These are phyloP conservation scores for Sarocladium brachiariae DNA, from an alignment of 2,329 filamentous ascomycete species.

Conservation along the genomic window DNA sequence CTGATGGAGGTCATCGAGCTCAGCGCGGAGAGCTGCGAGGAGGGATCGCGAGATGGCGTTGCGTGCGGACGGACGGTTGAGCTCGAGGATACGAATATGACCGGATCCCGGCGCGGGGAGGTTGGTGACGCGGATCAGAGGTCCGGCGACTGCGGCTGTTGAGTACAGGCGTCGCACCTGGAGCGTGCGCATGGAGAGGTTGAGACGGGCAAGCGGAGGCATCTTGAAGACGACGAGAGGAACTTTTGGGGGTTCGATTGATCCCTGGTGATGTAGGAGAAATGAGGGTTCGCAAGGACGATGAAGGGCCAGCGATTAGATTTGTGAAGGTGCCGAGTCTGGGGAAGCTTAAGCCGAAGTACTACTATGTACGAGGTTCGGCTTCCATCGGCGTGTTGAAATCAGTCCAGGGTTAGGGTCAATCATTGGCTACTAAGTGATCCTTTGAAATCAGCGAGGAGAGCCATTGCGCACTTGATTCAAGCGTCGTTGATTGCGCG, in stretches of 20 bases:
- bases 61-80: constrained; percentile 77
- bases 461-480: too few relatives aligned
- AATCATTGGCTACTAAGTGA: not conserved
- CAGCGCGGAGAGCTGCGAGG: constrained; percentile 60
- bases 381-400: not conserved
- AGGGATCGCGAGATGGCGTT: constrained; percentile 85
- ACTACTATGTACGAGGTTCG: not conserved
- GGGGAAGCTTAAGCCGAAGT: constrained; percentile 8
- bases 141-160: constrained; percentile 35
- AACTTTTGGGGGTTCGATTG: not conserved
- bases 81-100: constrained; percentile 78
- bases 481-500: too few relatives aligned
- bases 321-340: not conserved
- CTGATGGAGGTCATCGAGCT: constrained; percentile 64
- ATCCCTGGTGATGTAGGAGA: not conserved
- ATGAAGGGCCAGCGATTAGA: not conserved
- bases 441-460: too few relatives aligned
- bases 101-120: constrained; percentile 73
- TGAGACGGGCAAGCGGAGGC: constrained; percentile 26
- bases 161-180: constrained; percentile 31
- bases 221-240: constrained; percentile 16
- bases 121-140: constrained; percentile 63
- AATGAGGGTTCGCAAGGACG: not conserved
- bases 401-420: not conserved
- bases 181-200: constrained; percentile 13